Evolutionary conservation across 441 rosid genomes (phyloP), one percentile per base, ranked within the genome.

Genomic region (Mallotus repandus): DNA sequence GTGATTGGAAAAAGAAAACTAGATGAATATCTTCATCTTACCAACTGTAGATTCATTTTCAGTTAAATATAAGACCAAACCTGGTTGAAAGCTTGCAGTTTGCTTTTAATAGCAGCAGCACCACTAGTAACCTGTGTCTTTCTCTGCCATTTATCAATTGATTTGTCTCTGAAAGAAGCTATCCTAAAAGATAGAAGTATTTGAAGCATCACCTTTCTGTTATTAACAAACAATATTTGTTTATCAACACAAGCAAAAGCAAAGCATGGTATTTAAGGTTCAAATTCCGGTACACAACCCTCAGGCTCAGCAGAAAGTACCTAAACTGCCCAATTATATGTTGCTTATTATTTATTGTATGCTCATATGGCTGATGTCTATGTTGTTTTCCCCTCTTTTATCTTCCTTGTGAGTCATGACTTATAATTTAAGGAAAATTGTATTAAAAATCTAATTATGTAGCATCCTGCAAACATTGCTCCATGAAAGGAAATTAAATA

Each of bases 41-140:
- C 54, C n/a, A 67, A 3, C n/a, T 62, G 46, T 48, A 49, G 19
- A 74, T 49, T 48, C 60, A 65, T 59, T 10, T 29, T 76, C 50
- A 54, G 25, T 48, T 38, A 53, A 71, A n/a, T 58, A 22, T 5
- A 43, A 69, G 54, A 66, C 64, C 74, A 68, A 78, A 96, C 99
- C 99, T 93, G 99, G 87, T 93, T 90, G 83, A 96, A 96, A 70
- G 97, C 99, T 5, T 91, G 92, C 71, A 93, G 86, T 78, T 89
- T 93, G 78, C 86, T 84, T 80, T 83, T 93, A 14, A 96, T 84
- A 68, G 98, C 98, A 77, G 97, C 97, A 68, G 91, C 99, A 79
- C 97, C 98, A 69, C 92, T 91, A 32, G 91, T 88, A 71, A 96
- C 92, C 74, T 87, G 94, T 45, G 98, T 85, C 85, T 91, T 93